These are phyloP conservation scores for Setomelanomma holmii DNA, from an alignment of 2,329 filamentous ascomycete species.

Conservation along the genomic window DNA sequence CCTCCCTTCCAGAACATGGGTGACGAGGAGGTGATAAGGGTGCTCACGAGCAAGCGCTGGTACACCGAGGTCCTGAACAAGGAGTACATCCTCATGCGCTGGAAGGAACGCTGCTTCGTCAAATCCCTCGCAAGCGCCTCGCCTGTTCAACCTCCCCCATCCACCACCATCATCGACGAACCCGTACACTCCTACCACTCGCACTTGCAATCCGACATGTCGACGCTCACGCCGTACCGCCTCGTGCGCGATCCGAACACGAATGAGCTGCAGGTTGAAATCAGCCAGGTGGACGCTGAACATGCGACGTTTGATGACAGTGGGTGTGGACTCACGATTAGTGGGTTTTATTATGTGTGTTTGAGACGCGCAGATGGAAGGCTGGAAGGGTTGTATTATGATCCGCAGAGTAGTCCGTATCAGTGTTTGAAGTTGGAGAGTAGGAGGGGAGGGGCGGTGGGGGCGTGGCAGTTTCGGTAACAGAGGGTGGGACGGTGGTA, in stretches of 20 bases:
- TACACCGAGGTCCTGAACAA: conserved; percentile 44
- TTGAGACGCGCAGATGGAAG: conserved; percentile 55
- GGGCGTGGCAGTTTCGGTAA: conserved; percentile 47
- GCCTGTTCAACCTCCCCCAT: conserved; percentile 20
- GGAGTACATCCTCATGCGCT: conserved; percentile 64
- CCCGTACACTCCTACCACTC: conserved; percentile 7
- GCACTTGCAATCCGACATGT: not conserved
- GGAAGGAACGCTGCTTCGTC: conserved; percentile 62
- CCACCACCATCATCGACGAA: conserved; percentile 9
- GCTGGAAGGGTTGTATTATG: conserved; percentile 62
- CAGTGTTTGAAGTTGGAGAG: conserved; percentile 58
- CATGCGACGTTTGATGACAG: conserved; percentile 40
- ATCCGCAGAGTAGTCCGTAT: conserved; percentile 62
- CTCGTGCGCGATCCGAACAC: conserved; percentile 23
- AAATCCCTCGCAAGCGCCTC: conserved; percentile 35
- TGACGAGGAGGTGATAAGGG: conserved; percentile 53
- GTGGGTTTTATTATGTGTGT: conserved; percentile 62
- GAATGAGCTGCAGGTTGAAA: conserved; percentile 21
- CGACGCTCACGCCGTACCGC: conserved; percentile 18
- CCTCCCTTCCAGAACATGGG: conserved; percentile 51
- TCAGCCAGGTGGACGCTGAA: conserved; percentile 6
- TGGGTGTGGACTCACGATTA: conserved; percentile 58
- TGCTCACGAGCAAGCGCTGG: conserved; percentile 51
- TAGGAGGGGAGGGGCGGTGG: conserved; percentile 42
- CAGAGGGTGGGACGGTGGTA: conserved; percentile 21